These are phyloP conservation scores for Physcia stellaris DNA, from an alignment of 495 filamentous ascomycete genomes.

Conservation along the genomic window DNA sequence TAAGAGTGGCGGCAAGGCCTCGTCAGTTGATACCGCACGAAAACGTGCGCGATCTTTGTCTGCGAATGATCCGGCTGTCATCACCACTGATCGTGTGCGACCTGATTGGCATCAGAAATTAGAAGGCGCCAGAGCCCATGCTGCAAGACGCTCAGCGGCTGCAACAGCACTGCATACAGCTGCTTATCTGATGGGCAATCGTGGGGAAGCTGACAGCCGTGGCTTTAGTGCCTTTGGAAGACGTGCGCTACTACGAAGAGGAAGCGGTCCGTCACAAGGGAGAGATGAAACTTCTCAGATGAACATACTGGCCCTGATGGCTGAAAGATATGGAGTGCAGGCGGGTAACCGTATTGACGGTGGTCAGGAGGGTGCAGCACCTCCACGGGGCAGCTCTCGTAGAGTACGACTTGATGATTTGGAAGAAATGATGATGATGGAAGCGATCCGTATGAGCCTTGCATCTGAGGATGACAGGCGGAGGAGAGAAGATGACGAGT, in stretches of 20 bases:
- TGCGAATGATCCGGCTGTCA: constrained; percentile 62
- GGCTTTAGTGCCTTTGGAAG: constrained; percentile 32
- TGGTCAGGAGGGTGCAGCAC: constrained; percentile 27
- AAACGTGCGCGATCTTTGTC: constrained; percentile 74
- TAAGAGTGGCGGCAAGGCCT: constrained; percentile 15
- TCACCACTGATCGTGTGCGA: constrained; percentile 81
- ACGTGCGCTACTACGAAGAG: constrained; percentile 30
- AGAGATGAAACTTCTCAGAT: constrained; percentile 33
- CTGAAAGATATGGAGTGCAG: constrained; percentile 27
- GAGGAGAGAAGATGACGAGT: constrained; percentile 69
- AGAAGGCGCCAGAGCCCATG: constrained; percentile 67
- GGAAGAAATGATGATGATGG: constrained; percentile 97
- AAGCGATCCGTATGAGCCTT: constrained; percentile 79
- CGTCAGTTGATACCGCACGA: constrained; percentile 26
- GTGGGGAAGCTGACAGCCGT: constrained; percentile 32
- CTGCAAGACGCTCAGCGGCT: constrained; percentile 75
- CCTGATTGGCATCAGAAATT: constrained; percentile 93
- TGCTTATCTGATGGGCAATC: constrained; percentile 74
- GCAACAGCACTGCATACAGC: constrained; percentile 92
- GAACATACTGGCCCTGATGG: constrained; percentile 36
- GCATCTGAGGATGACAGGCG: constrained; percentile 83
- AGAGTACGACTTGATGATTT: constrained; percentile 67
- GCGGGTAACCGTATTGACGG: constrained; percentile 17
- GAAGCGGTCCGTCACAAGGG: constrained; percentile 20
- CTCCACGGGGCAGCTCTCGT: constrained; percentile 44